Evolutionary conservation across 176 grass and related monocot genomes (phyloP).

Genomic region (Secale cereale): DNA sequence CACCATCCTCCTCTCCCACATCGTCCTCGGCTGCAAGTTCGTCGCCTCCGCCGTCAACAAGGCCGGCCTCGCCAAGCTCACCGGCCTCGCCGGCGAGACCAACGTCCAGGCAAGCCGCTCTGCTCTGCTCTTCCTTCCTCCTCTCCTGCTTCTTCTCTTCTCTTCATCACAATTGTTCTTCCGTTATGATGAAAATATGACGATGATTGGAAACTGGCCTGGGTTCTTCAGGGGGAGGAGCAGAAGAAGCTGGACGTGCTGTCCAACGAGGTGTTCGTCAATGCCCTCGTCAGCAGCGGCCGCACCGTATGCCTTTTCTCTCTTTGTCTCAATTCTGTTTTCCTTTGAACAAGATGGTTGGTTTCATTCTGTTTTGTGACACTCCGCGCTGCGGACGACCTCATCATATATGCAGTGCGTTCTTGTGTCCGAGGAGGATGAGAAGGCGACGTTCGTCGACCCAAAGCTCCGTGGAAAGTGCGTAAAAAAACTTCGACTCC

Average conservation of each 20-base stretch:
- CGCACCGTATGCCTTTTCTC: constrained; percentile 54
- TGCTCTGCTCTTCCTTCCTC: not conserved
- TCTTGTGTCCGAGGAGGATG: constrained; percentile 95
- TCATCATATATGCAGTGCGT: constrained; percentile 40
- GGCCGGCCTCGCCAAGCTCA: constrained; percentile 87
- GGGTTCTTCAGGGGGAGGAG: constrained; percentile 73
- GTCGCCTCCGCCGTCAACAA: constrained; percentile 95
- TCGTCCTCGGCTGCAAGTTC: constrained; percentile 99
- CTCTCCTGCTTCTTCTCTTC: too few relatives aligned
- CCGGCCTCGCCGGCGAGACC: constrained; percentile 84
- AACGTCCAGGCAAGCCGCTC: constrained; percentile 73
- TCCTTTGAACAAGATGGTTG: too few relatives aligned
- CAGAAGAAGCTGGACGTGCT: constrained; percentile 99
- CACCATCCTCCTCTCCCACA: constrained; percentile 95
- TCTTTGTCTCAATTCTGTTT: too few relatives aligned
- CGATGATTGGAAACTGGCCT: not conserved
- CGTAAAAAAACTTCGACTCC: not conserved
- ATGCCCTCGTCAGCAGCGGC: constrained; percentile 91
- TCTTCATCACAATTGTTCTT: not conserved
- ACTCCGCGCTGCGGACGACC: too few relatives aligned
- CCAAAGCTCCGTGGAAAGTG: constrained; percentile 75
- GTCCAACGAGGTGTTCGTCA: constrained; percentile 97
- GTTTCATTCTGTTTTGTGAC: not conserved
- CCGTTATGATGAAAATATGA: not conserved
- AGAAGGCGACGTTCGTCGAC: constrained; percentile 90